A percentile compares a stretch with the other conserved stretches of the same genome.
These are phyloP conservation scores for Sporothrix variecibatus DNA, from an alignment of 2,329 filamentous ascomycete genomes.

Conservation along the genomic window DNA sequence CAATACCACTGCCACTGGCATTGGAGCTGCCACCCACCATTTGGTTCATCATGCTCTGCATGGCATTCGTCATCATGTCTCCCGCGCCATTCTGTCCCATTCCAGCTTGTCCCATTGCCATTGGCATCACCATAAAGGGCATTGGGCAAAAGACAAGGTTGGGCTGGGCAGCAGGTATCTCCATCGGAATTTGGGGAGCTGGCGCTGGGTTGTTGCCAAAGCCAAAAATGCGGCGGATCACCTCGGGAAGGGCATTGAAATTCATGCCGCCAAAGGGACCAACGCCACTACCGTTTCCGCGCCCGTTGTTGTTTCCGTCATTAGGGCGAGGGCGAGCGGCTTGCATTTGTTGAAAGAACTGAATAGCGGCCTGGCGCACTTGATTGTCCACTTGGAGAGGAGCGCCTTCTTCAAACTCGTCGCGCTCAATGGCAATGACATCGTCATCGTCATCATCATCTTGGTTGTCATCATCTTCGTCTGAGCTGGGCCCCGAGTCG, in stretches of 20 bases:
- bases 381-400: background rate
- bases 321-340: too few relatives aligned
- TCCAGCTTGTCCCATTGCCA: background rate
- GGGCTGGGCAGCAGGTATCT: background rate
- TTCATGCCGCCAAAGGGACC: slow-evolving; percentile 3
- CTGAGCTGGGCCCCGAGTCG: background rate
- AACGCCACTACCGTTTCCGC: background rate
- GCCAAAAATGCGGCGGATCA: slow-evolving; percentile 13
- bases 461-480: background rate
- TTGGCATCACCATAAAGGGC: slow-evolving; percentile 2
- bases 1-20: too few relatives aligned
- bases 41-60: background rate
- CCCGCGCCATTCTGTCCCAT: background rate
- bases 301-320: background rate
- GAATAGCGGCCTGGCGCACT: background rate
- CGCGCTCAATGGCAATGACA: background rate
- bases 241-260: background rate
- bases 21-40: too few relatives aligned
- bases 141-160: background rate
- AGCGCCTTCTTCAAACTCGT: background rate
- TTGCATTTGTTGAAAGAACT: slow-evolving; percentile 18
- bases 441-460: background rate
- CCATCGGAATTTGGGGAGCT: background rate
- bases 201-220: background rate
- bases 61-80: background rate